Evolutionary conservation across 164 flowering plant species (phyloP).

Genomic region (Chimonanthus salicifolius): DNA sequence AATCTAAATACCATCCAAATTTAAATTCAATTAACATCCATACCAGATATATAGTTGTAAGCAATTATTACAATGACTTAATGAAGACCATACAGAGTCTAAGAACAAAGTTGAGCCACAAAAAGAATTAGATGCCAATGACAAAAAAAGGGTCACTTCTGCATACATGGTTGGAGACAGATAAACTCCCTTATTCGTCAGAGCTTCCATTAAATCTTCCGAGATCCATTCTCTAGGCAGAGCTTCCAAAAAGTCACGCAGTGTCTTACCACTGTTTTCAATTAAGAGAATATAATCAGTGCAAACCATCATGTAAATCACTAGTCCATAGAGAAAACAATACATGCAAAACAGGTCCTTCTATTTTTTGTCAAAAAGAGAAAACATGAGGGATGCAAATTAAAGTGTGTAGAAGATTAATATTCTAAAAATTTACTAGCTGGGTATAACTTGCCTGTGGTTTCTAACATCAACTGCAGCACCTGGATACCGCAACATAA

Average conservation of each 20-base stretch:
- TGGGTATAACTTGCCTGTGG: constrained; percentile 57
- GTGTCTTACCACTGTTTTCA: constrained; percentile 70
- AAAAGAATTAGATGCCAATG: constrained; percentile 1
- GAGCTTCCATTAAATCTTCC: constrained; percentile 93
- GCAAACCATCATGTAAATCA: background rate
- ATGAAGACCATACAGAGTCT: background rate
- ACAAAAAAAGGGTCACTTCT: constrained; percentile 2
- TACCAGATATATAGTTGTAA: background rate
- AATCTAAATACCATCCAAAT: constrained; percentile 39
- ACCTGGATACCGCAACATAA: constrained; percentile 75
- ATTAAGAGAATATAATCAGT: constrained; percentile 3
- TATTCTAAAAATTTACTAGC: constrained; percentile 4
- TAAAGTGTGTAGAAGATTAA: background rate
- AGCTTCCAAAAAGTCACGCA: constrained; percentile 85
- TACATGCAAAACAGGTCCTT: background rate
- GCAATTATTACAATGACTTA: background rate
- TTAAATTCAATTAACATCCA: constrained; percentile 4
- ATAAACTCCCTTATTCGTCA: constrained; percentile 63
- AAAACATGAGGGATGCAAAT: background rate
- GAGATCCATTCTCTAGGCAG: constrained; percentile 98
- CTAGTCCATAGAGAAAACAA: background rate
- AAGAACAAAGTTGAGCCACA: background rate
- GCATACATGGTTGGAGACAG: constrained; percentile 89
- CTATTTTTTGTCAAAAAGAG: background rate
- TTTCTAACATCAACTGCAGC: constrained; percentile 90